Base-by-base conservation (phyloP, 768 basidiomycete species). In the Boletellus emodensis region DNA sequence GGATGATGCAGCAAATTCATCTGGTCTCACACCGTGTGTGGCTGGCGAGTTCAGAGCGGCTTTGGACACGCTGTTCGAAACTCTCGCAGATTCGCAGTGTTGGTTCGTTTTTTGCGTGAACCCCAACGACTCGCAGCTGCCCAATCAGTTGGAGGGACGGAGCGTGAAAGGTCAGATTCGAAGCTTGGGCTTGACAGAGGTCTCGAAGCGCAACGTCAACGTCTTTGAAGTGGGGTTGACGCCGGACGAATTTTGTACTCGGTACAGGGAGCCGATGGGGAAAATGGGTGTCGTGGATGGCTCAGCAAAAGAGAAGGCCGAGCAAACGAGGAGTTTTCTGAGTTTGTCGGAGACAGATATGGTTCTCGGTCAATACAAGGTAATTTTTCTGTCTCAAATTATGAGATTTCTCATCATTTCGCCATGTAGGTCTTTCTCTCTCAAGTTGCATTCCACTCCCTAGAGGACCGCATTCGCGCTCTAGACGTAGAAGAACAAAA, bases 51-150 rank as follows among this genome's bases (percentile, higher is more conserved):
- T 96, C 76, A 82, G 83, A 58, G 70, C 84, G 0, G 90, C 94
- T 5, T 71, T 96, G 44, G 87, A 94, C 61, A 87, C 85, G 0
- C 76, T 96, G 14, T 89, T 97, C 57, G 82, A 87, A 56, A 93
- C 92, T 1, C 73, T 97, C 22, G 84, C 87, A 47, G 94, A 96
- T 59, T 88, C 91, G 14, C 88, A 94, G 70, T 72, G 82, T 2
- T 97, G 94, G 94, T 87, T 84, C 59, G 78, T 96, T 15, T 91
- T 95, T 70, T 96, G 93, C 62, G 70, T 98, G 59, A 93, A 89
- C 65, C 93, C 94, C 4, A 99, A 98, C 63, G 94, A 97, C 71
- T 85, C 91, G 22, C 95, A 95, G 63, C 71, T 97, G 17, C 93
- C 94, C 35, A 91, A 93, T 64, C 94, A 97, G 65, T 73, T 97